Base-by-base conservation (phyloP, 805 yeast species). In the Peterozyma xylosa region DNA sequence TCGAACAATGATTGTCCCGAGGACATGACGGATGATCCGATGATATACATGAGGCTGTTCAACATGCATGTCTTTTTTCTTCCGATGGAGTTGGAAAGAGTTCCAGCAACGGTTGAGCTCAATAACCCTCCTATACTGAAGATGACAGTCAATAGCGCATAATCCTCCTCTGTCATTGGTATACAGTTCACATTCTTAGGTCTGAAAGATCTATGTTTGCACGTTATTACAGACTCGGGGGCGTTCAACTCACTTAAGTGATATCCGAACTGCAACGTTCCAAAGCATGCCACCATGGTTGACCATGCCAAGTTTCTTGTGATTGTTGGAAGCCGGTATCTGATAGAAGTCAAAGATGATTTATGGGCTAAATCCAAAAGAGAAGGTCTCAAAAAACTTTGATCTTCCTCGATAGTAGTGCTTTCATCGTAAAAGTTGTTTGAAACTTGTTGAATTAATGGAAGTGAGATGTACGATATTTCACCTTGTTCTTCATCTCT, bases 221-320 rank as follows among this genome's bases (percentile, higher is more conserved):
- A 69, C 5, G 73, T 60, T 21, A 68, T 53, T 33, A 69, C 58
- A 7, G 61, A 54, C 41, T 67, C 71, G 1, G 74, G 73, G 2
- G 72, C 62, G 49, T 69, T 69, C 57, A 69, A 60, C 49, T 69
- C 74, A 10, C 69, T 64, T 72, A 69, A 68, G 48, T 69, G 74
- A 53, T 68, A 69, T 9, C 74, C 74, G 47, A 69, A 69, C 50
- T 69, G 74, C 34, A 69, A 65, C 16, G 70, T 62, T 13, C 73
- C 73, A 15, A 69, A 50, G 45, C 73, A 68, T 33, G 66, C 55
- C 17, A 66, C 53, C 7, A 62, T 11, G 5, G 40, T 15, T 5
- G 40, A 15, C 40, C 40, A 38, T 11, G 40, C 40, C 40, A 38
- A 38, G 7, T 38, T 11, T 5, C 5, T 13, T 13, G 34, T 32